These are phyloP conservation scores for Arbutus unedo DNA, from an alignment of 148 eudicot genomes.

Conservation along the genomic window DNA sequence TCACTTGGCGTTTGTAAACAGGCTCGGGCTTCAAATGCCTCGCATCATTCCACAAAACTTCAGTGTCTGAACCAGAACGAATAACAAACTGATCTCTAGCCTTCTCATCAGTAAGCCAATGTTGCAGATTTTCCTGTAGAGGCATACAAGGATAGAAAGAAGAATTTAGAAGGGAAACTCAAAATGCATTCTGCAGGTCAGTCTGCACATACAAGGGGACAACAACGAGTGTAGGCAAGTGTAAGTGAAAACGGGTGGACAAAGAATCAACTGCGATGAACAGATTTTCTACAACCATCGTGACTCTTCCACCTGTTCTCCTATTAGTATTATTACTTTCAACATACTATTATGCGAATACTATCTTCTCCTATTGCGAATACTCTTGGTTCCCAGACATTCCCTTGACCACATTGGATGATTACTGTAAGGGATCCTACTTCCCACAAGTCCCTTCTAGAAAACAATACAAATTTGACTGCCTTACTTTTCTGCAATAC, in stretches of 20 bases:
- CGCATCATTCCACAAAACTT: conserved; percentile 98
- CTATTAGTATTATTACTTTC: neutral
- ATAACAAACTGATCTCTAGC: conserved; percentile 96
- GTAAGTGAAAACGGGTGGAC: neutral
- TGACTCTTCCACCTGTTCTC: neutral
- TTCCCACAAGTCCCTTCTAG: neutral
- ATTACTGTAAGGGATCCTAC: neutral
- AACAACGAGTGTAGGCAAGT: neutral
- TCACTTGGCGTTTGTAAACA: conserved; percentile 78
- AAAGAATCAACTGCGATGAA: too few species aligned
- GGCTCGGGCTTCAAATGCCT: conserved; percentile 81
- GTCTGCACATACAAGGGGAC: neutral
- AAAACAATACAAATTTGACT: neutral
- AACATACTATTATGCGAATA: neutral
- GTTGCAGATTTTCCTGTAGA: conserved; percentile 82
- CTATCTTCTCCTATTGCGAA: too few species aligned
- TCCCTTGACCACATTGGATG: neutral
- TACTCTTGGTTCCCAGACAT: neutral
- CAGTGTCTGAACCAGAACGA: conserved; percentile 81
- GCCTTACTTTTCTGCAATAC: neutral
- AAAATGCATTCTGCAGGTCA: neutral
- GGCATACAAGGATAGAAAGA: neutral
- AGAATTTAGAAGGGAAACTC: neutral
- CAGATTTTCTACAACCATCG: too few species aligned
- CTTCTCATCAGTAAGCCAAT: conserved; percentile 90